Conservation (phyloP, 768 basidiomycete genomes). For the Pulveroboletus sp. region DNA sequence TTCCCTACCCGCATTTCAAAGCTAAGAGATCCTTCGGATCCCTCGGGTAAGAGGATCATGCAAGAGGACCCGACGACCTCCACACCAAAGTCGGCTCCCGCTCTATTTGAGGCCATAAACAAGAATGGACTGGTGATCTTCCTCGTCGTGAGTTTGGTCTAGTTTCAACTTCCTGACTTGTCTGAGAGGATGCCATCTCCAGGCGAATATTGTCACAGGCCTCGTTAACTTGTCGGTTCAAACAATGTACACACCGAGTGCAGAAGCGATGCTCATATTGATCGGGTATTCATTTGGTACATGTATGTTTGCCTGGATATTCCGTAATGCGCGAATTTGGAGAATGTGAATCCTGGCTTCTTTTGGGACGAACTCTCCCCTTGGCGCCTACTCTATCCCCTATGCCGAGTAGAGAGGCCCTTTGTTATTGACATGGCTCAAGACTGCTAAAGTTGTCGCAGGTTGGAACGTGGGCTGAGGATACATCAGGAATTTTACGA, state of each 20-base stretch:
- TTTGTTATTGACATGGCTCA: constrained; percentile 48
- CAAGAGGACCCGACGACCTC: constrained; percentile 22
- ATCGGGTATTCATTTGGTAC: constrained; percentile 53
- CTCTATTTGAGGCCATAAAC: constrained; percentile 77
- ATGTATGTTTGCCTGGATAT: constrained; percentile 60
- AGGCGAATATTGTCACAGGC: constrained; percentile 90
- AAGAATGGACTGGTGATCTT: constrained; percentile 76
- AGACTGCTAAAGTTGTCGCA: constrained; percentile 51
- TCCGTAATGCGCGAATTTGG: constrained; percentile 35
- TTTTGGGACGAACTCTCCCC: not conserved
- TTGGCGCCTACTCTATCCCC: not conserved
- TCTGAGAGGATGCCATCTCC: not conserved
- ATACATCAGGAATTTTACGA: no score
- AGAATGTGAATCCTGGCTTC: constrained; percentile 6
- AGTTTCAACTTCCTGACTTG: not conserved
- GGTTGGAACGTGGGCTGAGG: constrained; percentile 59
- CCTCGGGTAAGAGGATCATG: constrained; percentile 22
- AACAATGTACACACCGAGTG: constrained; percentile 73
- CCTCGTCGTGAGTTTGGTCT: constrained; percentile 56
- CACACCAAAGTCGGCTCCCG: constrained; percentile 31
- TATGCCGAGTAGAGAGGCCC: constrained; percentile 52
- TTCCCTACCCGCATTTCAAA: constrained; percentile 43
- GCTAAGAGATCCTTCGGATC: constrained; percentile 21
- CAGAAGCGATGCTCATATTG: constrained; percentile 58
- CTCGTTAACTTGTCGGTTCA: constrained; percentile 70